These are phyloP conservation scores for Colletotrichum sublineola DNA, from an alignment of 2,329 filamentous ascomycete species.

Conservation along the genomic window DNA sequence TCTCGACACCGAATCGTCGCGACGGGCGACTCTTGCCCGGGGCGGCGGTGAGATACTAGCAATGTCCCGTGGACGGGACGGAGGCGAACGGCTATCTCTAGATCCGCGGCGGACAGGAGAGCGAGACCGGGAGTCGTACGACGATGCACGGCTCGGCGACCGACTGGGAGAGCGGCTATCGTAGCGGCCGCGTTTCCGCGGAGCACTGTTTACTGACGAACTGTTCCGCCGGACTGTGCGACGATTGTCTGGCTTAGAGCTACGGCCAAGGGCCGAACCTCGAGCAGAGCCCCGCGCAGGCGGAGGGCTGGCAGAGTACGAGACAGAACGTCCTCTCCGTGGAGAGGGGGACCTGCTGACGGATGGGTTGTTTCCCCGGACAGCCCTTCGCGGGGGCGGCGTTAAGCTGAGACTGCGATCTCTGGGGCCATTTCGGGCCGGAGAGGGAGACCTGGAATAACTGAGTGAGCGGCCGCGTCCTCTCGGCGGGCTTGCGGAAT, in stretches of 20 bases:
- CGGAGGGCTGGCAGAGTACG: conserved; percentile 44
- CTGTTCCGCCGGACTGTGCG: conserved; percentile 51
- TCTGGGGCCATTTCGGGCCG: conserved; percentile 46
- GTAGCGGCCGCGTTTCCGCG: conserved; percentile 45
- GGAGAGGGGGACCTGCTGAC: conserved; percentile 48
- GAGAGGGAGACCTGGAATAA: conserved; percentile 49
- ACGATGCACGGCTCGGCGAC: conserved; percentile 46
- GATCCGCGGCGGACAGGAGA: conserved; percentile 40
- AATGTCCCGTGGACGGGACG: conserved; percentile 41
- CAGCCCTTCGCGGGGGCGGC: conserved; percentile 45
- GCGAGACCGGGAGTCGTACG: conserved; percentile 48
- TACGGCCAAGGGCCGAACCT: conserved; percentile 27
- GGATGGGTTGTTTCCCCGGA: conserved; percentile 51
- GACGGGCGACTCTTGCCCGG: conserved; percentile 42
- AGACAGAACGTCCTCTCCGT: conserved; percentile 44
- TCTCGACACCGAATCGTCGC: conserved; percentile 43
- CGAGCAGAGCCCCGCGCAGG: conserved; percentile 20
- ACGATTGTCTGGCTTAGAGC: conserved; percentile 24
- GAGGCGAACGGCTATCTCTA: conserved; percentile 43
- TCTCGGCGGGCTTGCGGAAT: conserved; percentile 50
- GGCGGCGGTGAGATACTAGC: conserved; percentile 44
- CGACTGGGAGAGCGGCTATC: conserved; percentile 44
- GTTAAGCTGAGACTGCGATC: conserved; percentile 38
- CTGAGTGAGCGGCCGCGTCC: conserved; percentile 45
- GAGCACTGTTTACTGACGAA: conserved; percentile 51